Percentiles rank a stretch among this genome's conserved stretches.
Conservation (phyloP, 768 basidiomycete species). For the Flagelloscypha sp. region DNA sequence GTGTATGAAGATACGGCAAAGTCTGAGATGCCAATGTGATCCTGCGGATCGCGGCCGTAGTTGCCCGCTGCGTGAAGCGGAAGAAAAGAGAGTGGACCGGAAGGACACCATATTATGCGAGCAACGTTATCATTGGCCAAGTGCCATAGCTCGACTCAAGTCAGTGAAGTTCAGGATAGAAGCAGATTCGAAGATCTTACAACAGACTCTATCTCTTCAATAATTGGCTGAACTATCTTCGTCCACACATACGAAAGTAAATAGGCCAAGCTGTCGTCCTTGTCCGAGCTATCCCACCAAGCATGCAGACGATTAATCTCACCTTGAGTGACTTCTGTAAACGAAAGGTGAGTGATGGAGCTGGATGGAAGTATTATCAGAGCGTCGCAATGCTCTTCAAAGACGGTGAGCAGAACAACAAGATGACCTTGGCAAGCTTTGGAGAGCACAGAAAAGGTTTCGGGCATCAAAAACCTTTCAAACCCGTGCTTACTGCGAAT, state of each 20-base stretch:
- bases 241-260: no score
- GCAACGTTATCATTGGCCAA: not conserved
- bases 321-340: not conserved
- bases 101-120: conserved; percentile 25
- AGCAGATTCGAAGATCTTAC: no score
- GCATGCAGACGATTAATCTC: no score
- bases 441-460: no score
- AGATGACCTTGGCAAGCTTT: no score
- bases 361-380: not conserved
- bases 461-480: conserved; percentile 12
- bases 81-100: conserved; percentile 21
- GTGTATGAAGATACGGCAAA: conserved; percentile 26
- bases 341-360: not conserved
- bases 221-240: no score
- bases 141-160: conserved; percentile 1
- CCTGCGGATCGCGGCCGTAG: conserved; percentile 6
- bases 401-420: no score
- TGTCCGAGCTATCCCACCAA: no score
- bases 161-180: not conserved
- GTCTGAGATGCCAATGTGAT: conserved; percentile 2
- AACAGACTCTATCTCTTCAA: no score
- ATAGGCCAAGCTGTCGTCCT: no score
- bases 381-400: conserved; percentile 5
- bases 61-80: conserved; percentile 24
- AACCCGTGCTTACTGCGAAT: conserved; percentile 11